phyloP scores from a whole-genome alignment of 2,329 filamentous ascomycete genomes.

The Aureobasidium sp. region DNA sequence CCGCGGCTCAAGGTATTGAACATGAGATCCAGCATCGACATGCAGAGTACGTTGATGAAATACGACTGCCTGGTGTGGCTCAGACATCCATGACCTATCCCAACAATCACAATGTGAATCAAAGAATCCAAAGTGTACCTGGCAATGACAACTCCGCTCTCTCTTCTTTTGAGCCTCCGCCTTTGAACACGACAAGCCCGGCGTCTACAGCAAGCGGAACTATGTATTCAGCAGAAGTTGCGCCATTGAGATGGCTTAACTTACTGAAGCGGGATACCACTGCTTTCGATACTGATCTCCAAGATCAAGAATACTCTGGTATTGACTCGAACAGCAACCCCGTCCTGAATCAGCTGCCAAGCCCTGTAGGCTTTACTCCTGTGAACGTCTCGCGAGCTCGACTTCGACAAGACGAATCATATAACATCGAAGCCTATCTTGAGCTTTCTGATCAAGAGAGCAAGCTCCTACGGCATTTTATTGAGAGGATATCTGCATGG shows the following conservation, averaged over 20 bases:
- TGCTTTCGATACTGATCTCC: background rate
- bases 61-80: too few species aligned
- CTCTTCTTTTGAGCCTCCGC: background rate
- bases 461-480: constrained; percentile 35
- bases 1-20: too few species aligned
- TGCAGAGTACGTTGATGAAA: too few species aligned
- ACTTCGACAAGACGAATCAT: background rate
- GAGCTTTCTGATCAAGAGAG: constrained; percentile 26
- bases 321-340: too few species aligned
- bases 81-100: background rate
- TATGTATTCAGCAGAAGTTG: background rate
- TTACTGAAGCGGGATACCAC: background rate
- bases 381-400: too few species aligned
- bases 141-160: background rate
- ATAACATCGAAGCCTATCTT: background rate
- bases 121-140: background rate
- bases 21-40: too few species aligned
- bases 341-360: too few species aligned
- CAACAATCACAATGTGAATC: background rate
- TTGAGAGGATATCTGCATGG: constrained; percentile 33
- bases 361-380: too few species aligned
- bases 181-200: background rate
- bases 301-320: too few species aligned
- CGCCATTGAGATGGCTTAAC: background rate
- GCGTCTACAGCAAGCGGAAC: background rate